Evolutionary conservation across 352 stramenopile genomes (phyloP).

Genomic region (Pythium myriotylum): DNA sequence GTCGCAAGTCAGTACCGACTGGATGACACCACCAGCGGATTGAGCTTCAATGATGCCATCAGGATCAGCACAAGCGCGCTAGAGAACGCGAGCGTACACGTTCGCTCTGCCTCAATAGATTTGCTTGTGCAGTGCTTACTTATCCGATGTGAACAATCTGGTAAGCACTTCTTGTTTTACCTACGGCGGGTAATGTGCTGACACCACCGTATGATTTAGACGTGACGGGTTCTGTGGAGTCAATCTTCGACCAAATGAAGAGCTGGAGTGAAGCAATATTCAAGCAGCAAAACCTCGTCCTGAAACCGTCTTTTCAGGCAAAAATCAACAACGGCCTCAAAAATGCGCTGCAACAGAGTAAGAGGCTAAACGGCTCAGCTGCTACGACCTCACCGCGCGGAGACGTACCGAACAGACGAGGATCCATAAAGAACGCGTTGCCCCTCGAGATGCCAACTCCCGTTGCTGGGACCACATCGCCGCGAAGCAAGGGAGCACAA

Average conservation of each 20-base stretch:
- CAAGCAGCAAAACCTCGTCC: slow-evolving; percentile 62
- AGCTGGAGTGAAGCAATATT: slow-evolving; percentile 75
- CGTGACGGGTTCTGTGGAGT: slow-evolving; percentile 53
- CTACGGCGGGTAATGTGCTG: not conserved
- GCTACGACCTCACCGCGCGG: not conserved
- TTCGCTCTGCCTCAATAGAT: slow-evolving; percentile 69
- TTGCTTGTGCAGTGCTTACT: slow-evolving; percentile 73
- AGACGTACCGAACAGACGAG: not conserved
- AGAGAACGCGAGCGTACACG: slow-evolving; percentile 78
- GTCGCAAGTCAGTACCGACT: slow-evolving; percentile 82
- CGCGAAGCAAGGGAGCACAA: slow-evolving; percentile 54
- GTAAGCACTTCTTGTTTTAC: slow-evolving; percentile 29
- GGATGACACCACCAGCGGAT: slow-evolving; percentile 50
- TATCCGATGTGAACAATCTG: slow-evolving; percentile 74
- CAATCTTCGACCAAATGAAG: slow-evolving; percentile 77
- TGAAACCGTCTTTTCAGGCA: slow-evolving; percentile 78
- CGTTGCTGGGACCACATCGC: slow-evolving; percentile 25
- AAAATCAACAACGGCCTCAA: slow-evolving; percentile 86
- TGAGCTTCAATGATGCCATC: slow-evolving; percentile 63
- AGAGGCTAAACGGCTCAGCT: slow-evolving; percentile 39
- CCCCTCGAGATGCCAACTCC: slow-evolving; percentile 9
- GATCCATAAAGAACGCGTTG: not conserved
- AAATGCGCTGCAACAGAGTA: slow-evolving; percentile 65
- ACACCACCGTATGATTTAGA: slow-evolving; percentile 30
- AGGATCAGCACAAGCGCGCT: slow-evolving; percentile 64